Conservation (phyloP, 1,284 basidiomycete species). For the Sporisorium graminicola region DNA sequence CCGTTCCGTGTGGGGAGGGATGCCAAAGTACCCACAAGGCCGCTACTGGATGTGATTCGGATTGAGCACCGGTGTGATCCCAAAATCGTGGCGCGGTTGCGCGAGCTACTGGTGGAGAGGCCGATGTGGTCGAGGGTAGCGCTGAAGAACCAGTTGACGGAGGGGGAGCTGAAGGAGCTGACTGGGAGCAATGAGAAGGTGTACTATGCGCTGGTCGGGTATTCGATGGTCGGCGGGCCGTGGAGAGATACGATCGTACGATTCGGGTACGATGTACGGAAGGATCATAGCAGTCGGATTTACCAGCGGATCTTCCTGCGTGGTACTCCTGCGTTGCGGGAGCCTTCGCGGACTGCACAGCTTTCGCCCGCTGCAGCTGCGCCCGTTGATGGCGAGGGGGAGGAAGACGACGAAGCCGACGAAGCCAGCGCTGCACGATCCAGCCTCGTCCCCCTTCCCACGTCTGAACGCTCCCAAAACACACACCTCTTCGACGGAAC, state of each 20-base stretch:
- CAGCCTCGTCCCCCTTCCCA: constrained; percentile 5
- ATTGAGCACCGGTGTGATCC: constrained; percentile 40
- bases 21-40: constrained; percentile 18
- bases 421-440: constrained; percentile 1
- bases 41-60: constrained; percentile 26
- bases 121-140: constrained; percentile 90
- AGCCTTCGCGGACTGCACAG: background rate
- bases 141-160: constrained; percentile 84
- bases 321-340: constrained; percentile 1
- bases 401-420: background rate
- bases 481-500: constrained; percentile 91
- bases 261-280: constrained; percentile 89
- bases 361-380: background rate
- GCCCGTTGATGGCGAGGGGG: constrained; percentile 3
- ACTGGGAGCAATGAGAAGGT: constrained; percentile 66
- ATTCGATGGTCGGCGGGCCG: constrained; percentile 91
- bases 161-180: constrained; percentile 78
- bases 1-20: constrained; percentile 30
- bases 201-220: constrained; percentile 74
- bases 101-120: constrained; percentile 73
- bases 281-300: constrained; percentile 78
- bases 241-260: constrained; percentile 90
- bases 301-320: constrained; percentile 57
- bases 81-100: constrained; percentile 11
- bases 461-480: constrained; percentile 54